Base-by-base conservation (phyloP, 1,284 basidiomycete genomes). In the Butyriboletus appendiculatus region DNA sequence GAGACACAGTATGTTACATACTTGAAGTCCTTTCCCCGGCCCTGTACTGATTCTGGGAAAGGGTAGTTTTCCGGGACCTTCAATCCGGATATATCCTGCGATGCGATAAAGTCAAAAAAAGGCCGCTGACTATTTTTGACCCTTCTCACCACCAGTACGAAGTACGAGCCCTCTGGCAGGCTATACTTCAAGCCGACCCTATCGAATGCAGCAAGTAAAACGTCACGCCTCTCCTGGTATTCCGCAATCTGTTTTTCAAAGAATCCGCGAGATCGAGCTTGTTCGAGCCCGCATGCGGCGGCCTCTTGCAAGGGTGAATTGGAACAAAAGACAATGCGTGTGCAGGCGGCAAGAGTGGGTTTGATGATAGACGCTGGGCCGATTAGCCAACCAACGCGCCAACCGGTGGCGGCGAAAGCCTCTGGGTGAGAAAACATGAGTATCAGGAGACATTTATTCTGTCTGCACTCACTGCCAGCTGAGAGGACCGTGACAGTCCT, bases 351-450 rank as follows among this genome's bases (percentile, higher is more conserved):
- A 20, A 97, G 80, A 5, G 93, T 89, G 1, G 96, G 94, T 35
- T 79, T 78, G 53, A 97, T 90, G 63, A 99, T 90, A 38, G 85
- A 85, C 22, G 82, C 69, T 5, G 94, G 92, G 7, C 91, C 97
- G 59, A 99, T 88, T 14, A 96, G 82, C 95, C 95, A 99, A 64
- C 96, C 97, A 24, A 99, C 85, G 53, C 97, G 87, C 96, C 96
- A 99, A 24, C 97, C 97, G 2, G 97, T 99, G 9, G 94, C 94
- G 16, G 96, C 92, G 71, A 99, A 99, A n/a, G 93, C 87, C 78
- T 95, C 92, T 94, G 67, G 12, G 18, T 5, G 6, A n/a, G 11
- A 28, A 18, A 11, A 30, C 6, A 30, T 59, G 39, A 56, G 18
- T 1, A 22, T 35, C 4, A 11, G 34, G 14, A 26, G 22, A 32